Evolutionary conservation across 2,329 filamentous ascomycete genomes (phyloP).

Genomic region (Hypoxylon sp.): DNA sequence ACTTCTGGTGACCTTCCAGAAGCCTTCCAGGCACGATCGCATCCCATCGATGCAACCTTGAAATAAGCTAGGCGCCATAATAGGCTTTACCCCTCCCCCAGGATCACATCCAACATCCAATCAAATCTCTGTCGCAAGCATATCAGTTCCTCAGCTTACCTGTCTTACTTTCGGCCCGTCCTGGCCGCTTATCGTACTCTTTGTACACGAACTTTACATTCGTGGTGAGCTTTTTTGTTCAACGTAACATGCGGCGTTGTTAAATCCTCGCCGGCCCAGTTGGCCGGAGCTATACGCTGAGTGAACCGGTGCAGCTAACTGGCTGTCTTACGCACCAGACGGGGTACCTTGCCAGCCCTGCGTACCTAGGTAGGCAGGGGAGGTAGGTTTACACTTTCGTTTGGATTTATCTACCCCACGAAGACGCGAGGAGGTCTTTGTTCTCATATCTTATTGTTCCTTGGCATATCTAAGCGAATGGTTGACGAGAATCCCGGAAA

Average conservation of each 20-base stretch:
- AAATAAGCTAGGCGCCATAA: background rate
- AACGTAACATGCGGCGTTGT: conserved; percentile 2
- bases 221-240: background rate
- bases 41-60: background rate
- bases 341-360: too few species aligned
- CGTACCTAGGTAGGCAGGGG: too few species aligned
- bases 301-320: background rate
- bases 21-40: conserved; percentile 17
- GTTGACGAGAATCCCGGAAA: background rate
- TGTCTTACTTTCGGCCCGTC: conserved; percentile 34
- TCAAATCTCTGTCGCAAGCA: conserved; percentile 11
- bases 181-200: conserved; percentile 25
- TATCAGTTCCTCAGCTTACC: conserved; percentile 15
- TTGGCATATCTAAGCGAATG: background rate
- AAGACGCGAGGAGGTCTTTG: background rate
- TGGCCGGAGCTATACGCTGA: background rate
- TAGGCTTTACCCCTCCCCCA: conserved; percentile 2
- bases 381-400: too few species aligned
- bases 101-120: background rate
- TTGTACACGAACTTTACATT: conserved; percentile 10
- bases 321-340: background rate
- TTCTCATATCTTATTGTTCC: background rate
- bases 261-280: background rate
- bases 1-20: conserved; percentile 36
- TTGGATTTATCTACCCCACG: background rate